Base-by-base conservation (phyloP, 768 basidiomycete genomes). In the Hemileccinum rubropunctum region DNA sequence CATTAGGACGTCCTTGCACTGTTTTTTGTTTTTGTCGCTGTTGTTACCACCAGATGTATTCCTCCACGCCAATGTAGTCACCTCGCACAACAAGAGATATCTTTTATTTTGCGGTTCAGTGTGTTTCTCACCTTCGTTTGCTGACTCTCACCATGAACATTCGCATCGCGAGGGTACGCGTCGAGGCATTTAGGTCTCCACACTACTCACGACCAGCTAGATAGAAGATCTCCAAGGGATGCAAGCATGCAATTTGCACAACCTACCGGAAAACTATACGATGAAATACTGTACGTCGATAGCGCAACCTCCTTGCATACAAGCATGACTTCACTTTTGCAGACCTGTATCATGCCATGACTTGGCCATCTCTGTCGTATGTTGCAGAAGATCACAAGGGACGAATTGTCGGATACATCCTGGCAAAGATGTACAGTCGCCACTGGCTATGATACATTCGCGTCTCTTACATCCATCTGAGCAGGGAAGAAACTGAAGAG, bases 191-290 rank as follows among this genome's bases (percentile, higher is more conserved):
- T 20, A 21, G 14, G 15, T 11, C 32, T 36, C 28, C 9, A 17
- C 45, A 41, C 43, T 45, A 35, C 57, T 67, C 51, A 67, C 53
- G 40, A 41, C 48, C 18, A 45, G 47, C 27, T 64, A 95, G 91
- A 79, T 88, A 61, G 89, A 88, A 43, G 94, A 97, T 70, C 79
- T 95, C 57, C 73, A 84, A 58, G 91, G 88, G 14, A 95, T 97
- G 91, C 94, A 98, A 69, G 86, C 91, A 48, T 86, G 89, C 62
- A 98, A 98, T 68, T 74, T 95, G 53, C 85, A 93, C 67, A 97
- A 95, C 62, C 73, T 98, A 27, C 94, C 94, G 0, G 94, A 95
- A 69, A 92, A 93, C 71, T 93, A 93, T 61, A 82, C 81, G 12
- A 84, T 91, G 76, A 82, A 84, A 53, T 86, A 88, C 58, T 89